These are phyloP conservation scores for Pinus taeda DNA, from an alignment of 75 land plant species.

Conservation along the genomic window DNA sequence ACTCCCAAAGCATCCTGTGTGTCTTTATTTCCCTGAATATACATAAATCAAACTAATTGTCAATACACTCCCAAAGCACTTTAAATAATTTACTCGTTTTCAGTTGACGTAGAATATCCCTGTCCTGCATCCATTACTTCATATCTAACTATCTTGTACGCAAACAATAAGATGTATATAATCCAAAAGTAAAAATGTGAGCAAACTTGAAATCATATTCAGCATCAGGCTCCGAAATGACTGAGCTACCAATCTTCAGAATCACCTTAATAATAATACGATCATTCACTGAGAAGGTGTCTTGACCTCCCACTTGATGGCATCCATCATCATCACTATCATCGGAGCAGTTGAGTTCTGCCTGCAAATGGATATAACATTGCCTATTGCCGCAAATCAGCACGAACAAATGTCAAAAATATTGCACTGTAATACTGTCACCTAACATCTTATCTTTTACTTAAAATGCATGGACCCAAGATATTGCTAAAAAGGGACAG, in stretches of 20 bases:
- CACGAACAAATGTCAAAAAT: slow-evolving; percentile 1
- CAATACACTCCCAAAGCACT: not conserved
- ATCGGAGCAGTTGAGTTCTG: not conserved
- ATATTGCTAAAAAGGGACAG: not conserved
- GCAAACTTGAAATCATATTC: not conserved
- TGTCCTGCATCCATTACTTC: not conserved
- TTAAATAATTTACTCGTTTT: not conserved
- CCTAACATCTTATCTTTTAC: not conserved
- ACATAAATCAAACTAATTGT: not conserved
- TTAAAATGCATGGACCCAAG: not conserved
- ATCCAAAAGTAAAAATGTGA: too few relatives aligned
- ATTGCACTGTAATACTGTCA: not conserved
- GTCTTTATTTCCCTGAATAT: slow-evolving; percentile 25
- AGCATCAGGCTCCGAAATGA: not conserved
- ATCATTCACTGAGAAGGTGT: slow-evolving; percentile 6
- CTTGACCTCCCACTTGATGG: not conserved
- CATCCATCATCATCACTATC: slow-evolving; percentile 1
- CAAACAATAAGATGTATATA: not conserved
- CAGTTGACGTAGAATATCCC: not conserved
- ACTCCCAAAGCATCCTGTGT: not conserved
- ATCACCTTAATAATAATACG: slow-evolving; percentile 1
- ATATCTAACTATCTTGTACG: not conserved
- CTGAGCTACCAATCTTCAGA: not conserved
- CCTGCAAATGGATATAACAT: slow-evolving; percentile 4
- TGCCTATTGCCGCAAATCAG: slow-evolving; percentile 10